Evolutionary conservation across 345 rosid species (phyloP), one percentile per base, ranked within the genome.

Genomic region (Linum tenue): DNA sequence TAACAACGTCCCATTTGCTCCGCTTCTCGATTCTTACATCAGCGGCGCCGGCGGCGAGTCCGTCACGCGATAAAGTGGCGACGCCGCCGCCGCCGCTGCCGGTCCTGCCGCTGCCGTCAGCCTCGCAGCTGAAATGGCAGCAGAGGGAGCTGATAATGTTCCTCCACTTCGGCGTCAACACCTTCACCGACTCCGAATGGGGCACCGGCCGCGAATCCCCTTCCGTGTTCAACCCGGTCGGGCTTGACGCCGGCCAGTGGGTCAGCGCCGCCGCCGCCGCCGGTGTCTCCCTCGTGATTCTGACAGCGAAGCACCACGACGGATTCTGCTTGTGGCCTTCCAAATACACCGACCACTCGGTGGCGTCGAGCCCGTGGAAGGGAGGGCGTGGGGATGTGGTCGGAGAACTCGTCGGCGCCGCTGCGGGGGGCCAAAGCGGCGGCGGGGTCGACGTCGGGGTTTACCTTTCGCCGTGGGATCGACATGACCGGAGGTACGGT

Each of bases 271-370:
- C 95, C 0, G 73, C 72, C 2, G 89, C 73, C 22, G 86, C 91
- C 0, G 85, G 95, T 10, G 38, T 82, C 36, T 78, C 83, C 9
- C 81, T 88, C 7, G 37, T 88, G 76, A 84, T 88, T 50, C 74
- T 85, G 3, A 88, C 95, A 0, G 95, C 91, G 0, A 88, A 88
- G 77, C 95, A 88, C 77, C 91, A 88, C 37, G 95, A 88, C 5
- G 95, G 95, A 2, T 88, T 88, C 60, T 88, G 95, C 72, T 61
- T 88, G 67, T 88, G 91, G 91, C 95, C 89, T 3, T 76, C 83
- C 0, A 84, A 75, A 42, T 88, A 85, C 62, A 88, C 95, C 0
- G 80, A 75, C 37, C 91, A 88, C 64, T 85, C 89, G 2, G 91
- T 88, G n/a, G 53, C 15, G n/a, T n/a, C 67, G 0, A 82, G 91